Percentiles rank a stretch among this genome's conserved stretches.
These are phyloP conservation scores for Citrullus amarus DNA, from an alignment of 306 rosid genomes.

Conservation along the genomic window DNA sequence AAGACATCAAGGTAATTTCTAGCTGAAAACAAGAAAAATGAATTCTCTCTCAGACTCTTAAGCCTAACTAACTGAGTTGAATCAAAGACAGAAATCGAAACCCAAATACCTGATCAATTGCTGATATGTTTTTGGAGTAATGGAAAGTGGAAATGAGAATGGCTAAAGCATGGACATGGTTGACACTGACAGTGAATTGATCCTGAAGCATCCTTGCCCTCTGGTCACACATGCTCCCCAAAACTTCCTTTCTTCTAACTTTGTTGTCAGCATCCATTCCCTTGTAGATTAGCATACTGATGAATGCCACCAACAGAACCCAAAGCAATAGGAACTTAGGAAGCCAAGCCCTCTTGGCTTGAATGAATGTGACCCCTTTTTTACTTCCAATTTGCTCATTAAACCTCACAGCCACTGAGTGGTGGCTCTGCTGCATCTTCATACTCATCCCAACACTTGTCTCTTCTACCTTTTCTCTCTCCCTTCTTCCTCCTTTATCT, in stretches of 20 bases:
- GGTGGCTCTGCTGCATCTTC: slow-evolving; percentile 44
- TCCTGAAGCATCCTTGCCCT: slow-evolving; percentile 98
- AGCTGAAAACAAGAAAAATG: background rate
- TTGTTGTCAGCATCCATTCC: slow-evolving; percentile 69
- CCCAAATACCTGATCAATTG: slow-evolving; percentile 91
- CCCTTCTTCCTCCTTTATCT: slow-evolving; percentile 10
- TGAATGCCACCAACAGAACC: slow-evolving; percentile 40
- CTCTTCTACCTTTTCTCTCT: slow-evolving; percentile 12
- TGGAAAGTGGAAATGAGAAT: slow-evolving; percentile 93
- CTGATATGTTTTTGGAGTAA: slow-evolving; percentile 74
- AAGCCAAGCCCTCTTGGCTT: slow-evolving; percentile 64
- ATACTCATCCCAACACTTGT: slow-evolving; percentile 19
- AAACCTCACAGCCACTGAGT: slow-evolving; percentile 39
- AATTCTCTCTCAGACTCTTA: background rate
- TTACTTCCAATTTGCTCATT: slow-evolving; percentile 60
- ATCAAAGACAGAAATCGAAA: slow-evolving; percentile 18
- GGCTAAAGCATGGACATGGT: slow-evolving; percentile 95
- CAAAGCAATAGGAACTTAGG: slow-evolving; percentile 48
- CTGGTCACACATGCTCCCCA: slow-evolving; percentile 89
- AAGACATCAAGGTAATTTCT: background rate
- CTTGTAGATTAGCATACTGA: slow-evolving; percentile 38
- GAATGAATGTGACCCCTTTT: slow-evolving; percentile 66
- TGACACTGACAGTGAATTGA: slow-evolving; percentile 90
- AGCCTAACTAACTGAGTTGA: background rate
- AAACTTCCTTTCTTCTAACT: slow-evolving; percentile 65